These are phyloP conservation scores for Polyporus tsugae DNA, from an alignment of 1,284 basidiomycete genomes.

Conservation along the genomic window DNA sequence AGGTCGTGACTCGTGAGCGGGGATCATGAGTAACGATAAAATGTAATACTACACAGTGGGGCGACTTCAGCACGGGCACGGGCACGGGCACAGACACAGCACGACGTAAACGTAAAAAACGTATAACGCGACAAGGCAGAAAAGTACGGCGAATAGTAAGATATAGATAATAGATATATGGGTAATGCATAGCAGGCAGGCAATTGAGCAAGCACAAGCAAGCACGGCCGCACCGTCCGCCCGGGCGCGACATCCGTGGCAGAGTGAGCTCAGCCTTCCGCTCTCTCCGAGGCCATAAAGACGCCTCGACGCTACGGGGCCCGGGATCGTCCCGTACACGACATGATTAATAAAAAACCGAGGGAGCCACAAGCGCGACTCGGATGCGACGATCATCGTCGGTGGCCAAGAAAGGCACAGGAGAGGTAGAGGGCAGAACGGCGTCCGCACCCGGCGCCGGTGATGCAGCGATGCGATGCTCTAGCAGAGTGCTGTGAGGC, in stretches of 20 bases:
- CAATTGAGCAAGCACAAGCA: conserved; percentile 4
- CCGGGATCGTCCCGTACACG: conserved; percentile 12
- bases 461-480: not conserved
- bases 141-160: conserved; percentile 1
- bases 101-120: not conserved
- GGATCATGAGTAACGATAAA: not conserved
- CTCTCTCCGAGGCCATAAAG: conserved; percentile 5
- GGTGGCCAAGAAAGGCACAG: conserved; percentile 2
- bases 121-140: not conserved
- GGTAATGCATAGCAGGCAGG: not conserved
- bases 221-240: conserved; percentile 11
- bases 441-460: not conserved
- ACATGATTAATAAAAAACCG: conserved; percentile 19
- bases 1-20: not conserved
- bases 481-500: too few species aligned
- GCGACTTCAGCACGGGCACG: not conserved
- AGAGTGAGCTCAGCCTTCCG: conserved; percentile 11
- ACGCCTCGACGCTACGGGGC: not conserved
- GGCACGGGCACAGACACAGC: not conserved
- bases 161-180: not conserved
- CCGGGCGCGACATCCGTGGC: conserved; percentile 24
- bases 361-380: not conserved
- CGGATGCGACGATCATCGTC: conserved; percentile 9
- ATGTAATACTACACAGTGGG: not conserved
- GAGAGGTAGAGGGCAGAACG: not conserved